These are phyloP conservation scores for Arabidopsis suecica DNA, from an alignment of 345 rosid species.

Conservation along the genomic window DNA sequence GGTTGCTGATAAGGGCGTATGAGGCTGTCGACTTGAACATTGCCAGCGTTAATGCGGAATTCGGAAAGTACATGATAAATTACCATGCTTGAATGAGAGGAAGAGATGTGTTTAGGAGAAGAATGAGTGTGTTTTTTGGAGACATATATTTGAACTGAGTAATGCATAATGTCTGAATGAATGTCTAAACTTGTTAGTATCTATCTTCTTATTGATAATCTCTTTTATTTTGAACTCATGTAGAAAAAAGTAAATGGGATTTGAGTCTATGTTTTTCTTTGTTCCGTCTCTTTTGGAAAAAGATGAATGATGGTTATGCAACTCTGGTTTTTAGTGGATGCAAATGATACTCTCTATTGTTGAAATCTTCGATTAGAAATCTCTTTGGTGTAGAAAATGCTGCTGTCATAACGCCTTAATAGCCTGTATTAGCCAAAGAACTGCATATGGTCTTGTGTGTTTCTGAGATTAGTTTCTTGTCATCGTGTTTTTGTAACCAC, in stretches of 20 bases:
- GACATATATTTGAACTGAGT: no score
- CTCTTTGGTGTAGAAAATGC: conserved; percentile 21
- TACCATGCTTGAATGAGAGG: no score
- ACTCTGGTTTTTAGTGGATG: conserved; percentile 10
- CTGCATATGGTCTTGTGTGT: not conserved
- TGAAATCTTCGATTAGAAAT: conserved; percentile 37
- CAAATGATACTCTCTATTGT: conserved; percentile 28
- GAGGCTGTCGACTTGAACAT: no score
- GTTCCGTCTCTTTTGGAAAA: conserved; percentile 35
- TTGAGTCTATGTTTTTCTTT: conserved; percentile 42
- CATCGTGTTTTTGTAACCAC: conserved; percentile 20
- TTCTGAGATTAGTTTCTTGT: conserved; percentile 24
- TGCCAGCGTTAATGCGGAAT: no score
- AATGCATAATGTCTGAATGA: no score
- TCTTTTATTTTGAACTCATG: not conserved
- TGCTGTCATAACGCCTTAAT: not conserved
- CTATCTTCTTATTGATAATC: no score
- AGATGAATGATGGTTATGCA: conserved; percentile 57
- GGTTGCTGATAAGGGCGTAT: no score
- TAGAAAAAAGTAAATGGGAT: no score
- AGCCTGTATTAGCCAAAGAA: conserved; percentile 19
- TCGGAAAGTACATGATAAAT: no score
- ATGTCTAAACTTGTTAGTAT: no score
- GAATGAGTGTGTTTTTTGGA: no score
- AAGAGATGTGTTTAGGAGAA: no score